Evolutionary conservation across 495 filamentous ascomycete genomes (phyloP), one percentile per base, ranked within the genome.

Genomic region (Penicillium mononematosum): DNA sequence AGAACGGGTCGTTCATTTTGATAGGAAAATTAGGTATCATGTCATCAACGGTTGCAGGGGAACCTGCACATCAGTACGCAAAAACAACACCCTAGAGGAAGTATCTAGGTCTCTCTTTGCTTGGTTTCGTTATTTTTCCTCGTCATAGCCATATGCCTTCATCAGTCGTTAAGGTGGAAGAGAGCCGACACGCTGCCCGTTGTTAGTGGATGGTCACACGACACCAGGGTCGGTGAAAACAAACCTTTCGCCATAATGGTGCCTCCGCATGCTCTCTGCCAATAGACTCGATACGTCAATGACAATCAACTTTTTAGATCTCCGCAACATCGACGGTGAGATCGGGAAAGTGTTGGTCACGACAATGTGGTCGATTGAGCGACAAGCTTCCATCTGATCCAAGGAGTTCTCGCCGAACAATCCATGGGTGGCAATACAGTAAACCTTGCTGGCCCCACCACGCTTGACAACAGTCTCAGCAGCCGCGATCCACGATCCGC

Each of bases 261-360:
- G 97, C 65, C 94, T 84, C 67, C 94, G 80, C 62, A 98, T 98
- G 45, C 92, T 92, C 74, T 98, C 94, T 11, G 90, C 80, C 31
- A 98, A 77, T 58, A 98, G 79, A 65, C 84, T 88, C 43, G 90
- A 94, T 27, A 98, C 80, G 64, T 96, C 91, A 55, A 98, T 84
- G 17, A 96, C 80, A 52, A 92, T 84, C 69, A 98, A 79, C 78
- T 98, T 98, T 77, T 83, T 90, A 32, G 84, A 82, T 43, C 81
- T 82, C 50, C 77, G 82, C 17, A 84, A 73, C 74, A 88, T 86
- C 59, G 88, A 82, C 45, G 84, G 81, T 16, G 84, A 78, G 58
- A 98, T 95, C 8, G 94, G 94, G 70, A 96, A 97, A 41, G 91
- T 91, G 75, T 98, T 96, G 24, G 94, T 98, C 58, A 98, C 94